phyloP scores from a whole-genome alignment of 768 basidiomycete genomes.

The Cystobasidium tubakii region DNA sequence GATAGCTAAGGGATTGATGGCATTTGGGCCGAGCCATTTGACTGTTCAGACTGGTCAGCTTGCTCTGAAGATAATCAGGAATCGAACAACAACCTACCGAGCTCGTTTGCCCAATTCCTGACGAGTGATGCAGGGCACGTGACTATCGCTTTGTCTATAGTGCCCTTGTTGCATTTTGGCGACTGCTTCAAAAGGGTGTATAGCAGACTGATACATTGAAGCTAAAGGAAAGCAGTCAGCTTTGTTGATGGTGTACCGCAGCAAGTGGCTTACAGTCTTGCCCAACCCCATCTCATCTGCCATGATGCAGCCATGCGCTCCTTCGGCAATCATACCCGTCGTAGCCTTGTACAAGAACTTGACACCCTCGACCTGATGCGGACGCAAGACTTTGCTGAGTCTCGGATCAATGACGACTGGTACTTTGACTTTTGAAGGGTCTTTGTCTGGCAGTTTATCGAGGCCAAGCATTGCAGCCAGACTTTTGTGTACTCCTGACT shows the following conservation, averaged over 20 bases:
- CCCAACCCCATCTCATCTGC: constrained; percentile 98
- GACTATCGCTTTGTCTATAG: constrained; percentile 95
- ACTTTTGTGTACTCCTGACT: constrained; percentile 84
- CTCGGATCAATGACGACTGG: constrained; percentile 94
- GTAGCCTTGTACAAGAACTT: constrained; percentile 97
- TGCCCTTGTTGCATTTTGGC: constrained; percentile 72
- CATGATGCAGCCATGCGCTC: constrained; percentile 88
- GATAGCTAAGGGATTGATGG: constrained; percentile 74
- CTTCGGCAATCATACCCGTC: constrained; percentile 83
- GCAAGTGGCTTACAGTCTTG: constrained; percentile 42
- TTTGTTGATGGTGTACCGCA: not conserved
- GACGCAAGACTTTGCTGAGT: constrained; percentile 77
- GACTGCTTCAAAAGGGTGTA: constrained; percentile 97
- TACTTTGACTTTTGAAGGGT: constrained; percentile 74
- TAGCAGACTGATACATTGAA: constrained; percentile 90
- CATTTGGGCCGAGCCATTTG: constrained; percentile 83
- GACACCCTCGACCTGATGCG: constrained; percentile 97
- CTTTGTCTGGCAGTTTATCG: constrained; percentile 58
- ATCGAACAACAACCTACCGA: constrained; percentile 55
- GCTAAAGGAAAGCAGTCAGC: constrained; percentile 55
- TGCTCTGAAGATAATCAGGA: not conserved
- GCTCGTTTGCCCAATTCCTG: constrained; percentile 97
- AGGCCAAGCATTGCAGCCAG: constrained; percentile 71
- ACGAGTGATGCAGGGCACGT: constrained; percentile 94
- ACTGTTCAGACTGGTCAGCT: constrained; percentile 54